Conservation (phyloP, 257 asterid genomes). For the Jacaranda copaia region DNA sequence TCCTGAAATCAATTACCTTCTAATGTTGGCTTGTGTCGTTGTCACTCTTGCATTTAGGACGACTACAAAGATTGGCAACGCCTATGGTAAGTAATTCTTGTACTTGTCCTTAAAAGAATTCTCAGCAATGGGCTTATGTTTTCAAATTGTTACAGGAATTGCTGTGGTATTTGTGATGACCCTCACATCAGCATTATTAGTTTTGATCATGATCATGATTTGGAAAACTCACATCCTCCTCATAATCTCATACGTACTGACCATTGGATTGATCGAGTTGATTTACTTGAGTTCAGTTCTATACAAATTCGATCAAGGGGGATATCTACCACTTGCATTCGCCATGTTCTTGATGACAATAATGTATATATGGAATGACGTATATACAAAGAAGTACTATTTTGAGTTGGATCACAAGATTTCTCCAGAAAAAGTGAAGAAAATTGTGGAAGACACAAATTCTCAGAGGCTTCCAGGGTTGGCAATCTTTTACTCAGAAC, state of each 20-base stretch:
- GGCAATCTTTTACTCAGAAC: constrained; percentile 65
- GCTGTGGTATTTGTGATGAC: constrained; percentile 69
- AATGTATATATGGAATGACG: constrained; percentile 61
- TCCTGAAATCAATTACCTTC: constrained; percentile 58
- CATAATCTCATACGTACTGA: constrained; percentile 36
- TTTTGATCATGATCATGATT: constrained; percentile 61
- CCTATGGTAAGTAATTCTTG: constrained; percentile 50
- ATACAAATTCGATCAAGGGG: constrained; percentile 62
- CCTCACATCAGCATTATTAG: constrained; percentile 54
- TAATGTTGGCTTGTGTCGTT: constrained; percentile 58
- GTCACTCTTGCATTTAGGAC: constrained; percentile 57
- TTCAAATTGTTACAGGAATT: constrained; percentile 45
- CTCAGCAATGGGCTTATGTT: not conserved
- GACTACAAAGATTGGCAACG: constrained; percentile 54
- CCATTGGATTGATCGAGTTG: constrained; percentile 50
- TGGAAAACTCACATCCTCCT: constrained; percentile 65
- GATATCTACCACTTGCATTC: constrained; percentile 61
- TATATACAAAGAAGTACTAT: constrained; percentile 49
- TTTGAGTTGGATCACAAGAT: constrained; percentile 61
- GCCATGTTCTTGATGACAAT: constrained; percentile 47
- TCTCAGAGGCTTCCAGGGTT: constrained; percentile 55
- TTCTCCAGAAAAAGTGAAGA: constrained; percentile 43
- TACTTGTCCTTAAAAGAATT: not conserved
- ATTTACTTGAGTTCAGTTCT: constrained; percentile 57
- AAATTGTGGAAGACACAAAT: constrained; percentile 25